phyloP scores from a whole-genome alignment of 2,329 filamentous ascomycete species.

The Botryotinia narcissicola region DNA sequence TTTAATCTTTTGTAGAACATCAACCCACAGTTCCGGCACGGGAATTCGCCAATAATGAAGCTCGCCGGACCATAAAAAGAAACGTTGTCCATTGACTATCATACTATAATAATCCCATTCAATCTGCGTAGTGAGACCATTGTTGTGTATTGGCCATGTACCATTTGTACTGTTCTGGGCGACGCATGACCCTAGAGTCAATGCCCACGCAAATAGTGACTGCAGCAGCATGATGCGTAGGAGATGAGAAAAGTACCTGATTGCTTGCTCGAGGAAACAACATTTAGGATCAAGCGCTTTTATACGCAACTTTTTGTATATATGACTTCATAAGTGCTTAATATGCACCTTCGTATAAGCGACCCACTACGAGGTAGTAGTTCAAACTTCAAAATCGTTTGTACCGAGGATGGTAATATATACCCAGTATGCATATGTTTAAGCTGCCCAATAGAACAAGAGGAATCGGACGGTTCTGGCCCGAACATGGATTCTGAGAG shows the following conservation, averaged over 20 bases:
- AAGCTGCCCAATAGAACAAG: slow-evolving; percentile 10
- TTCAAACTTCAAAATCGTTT: not conserved
- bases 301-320: not conserved
- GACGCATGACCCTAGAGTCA: slow-evolving; percentile 14
- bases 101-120: slow-evolving; percentile 21
- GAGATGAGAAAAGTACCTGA: not conserved
- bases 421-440: not conserved
- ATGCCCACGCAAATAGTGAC: not conserved
- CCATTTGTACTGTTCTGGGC: slow-evolving; percentile 10
- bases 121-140: slow-evolving; percentile 17
- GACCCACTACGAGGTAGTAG: slow-evolving; percentile 3
- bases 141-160: slow-evolving; percentile 18
- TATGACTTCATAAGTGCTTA: slow-evolving; percentile 2
- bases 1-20: slow-evolving; percentile 80
- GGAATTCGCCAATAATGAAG: slow-evolving; percentile 57
- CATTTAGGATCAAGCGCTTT: not conserved
- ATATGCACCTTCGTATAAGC: not conserved
- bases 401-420: not conserved
- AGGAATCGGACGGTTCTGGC: slow-evolving; percentile 2
- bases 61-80: slow-evolving; percentile 23
- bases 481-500: slow-evolving; percentile 13
- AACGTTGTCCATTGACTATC: slow-evolving; percentile 14
- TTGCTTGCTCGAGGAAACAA: not conserved
- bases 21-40: slow-evolving; percentile 61
- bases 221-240: slow-evolving; percentile 11